Evolutionary conservation across 495 filamentous ascomycete species (phyloP), one percentile per base, ranked within the genome.

Genomic region (Penicillium ochrochloron): DNA sequence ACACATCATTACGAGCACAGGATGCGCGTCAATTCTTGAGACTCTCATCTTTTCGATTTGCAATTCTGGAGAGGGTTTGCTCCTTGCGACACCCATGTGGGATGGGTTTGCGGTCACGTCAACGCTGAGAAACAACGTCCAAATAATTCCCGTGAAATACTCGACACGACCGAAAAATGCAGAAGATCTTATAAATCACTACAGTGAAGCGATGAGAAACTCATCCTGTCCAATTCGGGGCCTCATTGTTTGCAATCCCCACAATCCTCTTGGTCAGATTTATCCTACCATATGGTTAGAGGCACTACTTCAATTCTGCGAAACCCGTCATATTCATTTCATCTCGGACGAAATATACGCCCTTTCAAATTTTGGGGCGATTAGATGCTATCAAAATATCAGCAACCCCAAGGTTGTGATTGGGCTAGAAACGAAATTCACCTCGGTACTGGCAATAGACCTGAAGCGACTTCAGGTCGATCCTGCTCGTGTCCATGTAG

Each of bases 311-410:
- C n/a, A 61, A 27, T 52, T 61, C 14, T 61, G 59, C 34, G 21
- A 61, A 34, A 3, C 15, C 42, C 59, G 39, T 9, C 17, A 61
- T 8, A 25, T 61, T 0, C 48, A 53, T 15, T 61, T 35, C 23
- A 61, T 61, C 46, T 53, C 59, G 12, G 59, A 61, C 44, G 59
- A 61, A 17, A 34, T 61, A 39, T 61, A 61, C 21, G 59, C 48
- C 10, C 59, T 61, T 53, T 61, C 59, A 2, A 52, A 48, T 31
- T 46, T 48, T 42, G 42, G 42, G 27, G 37, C 25, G 37, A 48
- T 23, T 59, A 31, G 27, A 48, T 59, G 14, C 23, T 19, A 25
- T 31, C 39, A 27, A 48, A 1, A 59, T 34, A 25, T 10, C 42
- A 42, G 39, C 39, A 48, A 48, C 6, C 42, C 42, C 42, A 6